A percentile compares a stretch with the other conserved stretches of the same genome.
phyloP scores from a whole-genome alignment of 805 yeast species.

The Starmerella roubikii region DNA sequence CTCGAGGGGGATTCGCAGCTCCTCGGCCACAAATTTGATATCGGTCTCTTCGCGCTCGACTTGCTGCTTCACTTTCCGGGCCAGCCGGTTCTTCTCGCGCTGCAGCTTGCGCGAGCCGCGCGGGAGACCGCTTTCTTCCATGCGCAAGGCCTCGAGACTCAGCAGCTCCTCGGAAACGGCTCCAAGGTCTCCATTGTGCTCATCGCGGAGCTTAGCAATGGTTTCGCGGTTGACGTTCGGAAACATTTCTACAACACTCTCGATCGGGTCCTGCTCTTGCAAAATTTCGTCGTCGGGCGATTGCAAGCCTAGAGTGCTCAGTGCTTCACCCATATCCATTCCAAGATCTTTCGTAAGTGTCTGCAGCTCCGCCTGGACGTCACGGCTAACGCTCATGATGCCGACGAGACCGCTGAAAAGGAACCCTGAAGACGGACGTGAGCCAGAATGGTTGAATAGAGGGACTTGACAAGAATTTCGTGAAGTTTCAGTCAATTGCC shows the following conservation, averaged over 20 bases:
- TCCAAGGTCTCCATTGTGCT: constrained; percentile 2
- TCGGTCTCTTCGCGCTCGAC: constrained; percentile 2
- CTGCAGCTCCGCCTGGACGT: constrained; percentile 2
- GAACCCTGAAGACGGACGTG: no score
- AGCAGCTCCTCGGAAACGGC: constrained; percentile 10
- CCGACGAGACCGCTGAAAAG: no score
- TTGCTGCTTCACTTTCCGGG: constrained; percentile 1
- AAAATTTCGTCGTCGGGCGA: not conserved
- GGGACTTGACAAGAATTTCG: no score
- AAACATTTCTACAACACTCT: constrained; percentile 9
- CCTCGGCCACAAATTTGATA: not conserved
- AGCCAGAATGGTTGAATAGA: no score
- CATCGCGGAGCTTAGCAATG: not conserved
- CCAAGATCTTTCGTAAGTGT: constrained; percentile 2
- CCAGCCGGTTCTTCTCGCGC: constrained; percentile 1
- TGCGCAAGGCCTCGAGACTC: not conserved
- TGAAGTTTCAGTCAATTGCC: no score
- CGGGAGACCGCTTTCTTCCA: not conserved
- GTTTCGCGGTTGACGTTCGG: constrained; percentile 4
- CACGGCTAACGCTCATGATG: not conserved
- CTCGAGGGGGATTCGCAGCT: not conserved
- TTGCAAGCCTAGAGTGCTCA: constrained; percentile 3
- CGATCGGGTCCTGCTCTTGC: not conserved
- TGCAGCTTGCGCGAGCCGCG: not conserved
- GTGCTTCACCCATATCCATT: constrained; percentile 3